phyloP scores from a whole-genome alignment of 306 rosid species.

The Trifolium repens region DNA sequence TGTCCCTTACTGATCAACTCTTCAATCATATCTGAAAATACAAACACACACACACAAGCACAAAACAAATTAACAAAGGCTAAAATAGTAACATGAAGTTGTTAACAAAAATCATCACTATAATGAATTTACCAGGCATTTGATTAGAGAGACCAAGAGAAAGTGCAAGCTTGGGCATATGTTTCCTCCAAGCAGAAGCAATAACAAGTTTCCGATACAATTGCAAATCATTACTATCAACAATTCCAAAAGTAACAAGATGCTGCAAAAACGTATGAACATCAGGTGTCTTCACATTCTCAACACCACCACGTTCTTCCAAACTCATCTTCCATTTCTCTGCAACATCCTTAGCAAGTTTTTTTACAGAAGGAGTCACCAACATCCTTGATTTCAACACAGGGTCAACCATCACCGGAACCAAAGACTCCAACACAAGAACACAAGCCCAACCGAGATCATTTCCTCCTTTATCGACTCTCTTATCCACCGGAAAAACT shows the following conservation, averaged over 20 bases:
- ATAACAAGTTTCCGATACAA: conserved; percentile 89
- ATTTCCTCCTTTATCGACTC: conserved; percentile 63
- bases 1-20: conserved; percentile 96
- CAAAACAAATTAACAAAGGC: background rate
- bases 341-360: conserved; percentile 71
- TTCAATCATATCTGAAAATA: conserved; percentile 80
- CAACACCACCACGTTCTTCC: conserved; percentile 93
- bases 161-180: conserved; percentile 97
- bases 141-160: conserved; percentile 87
- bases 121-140: conserved; percentile 74
- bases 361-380: conserved; percentile 79
- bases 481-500: conserved; percentile 90
- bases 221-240: conserved; percentile 66
- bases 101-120: background rate
- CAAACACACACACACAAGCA: background rate
- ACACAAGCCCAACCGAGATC: conserved; percentile 99
- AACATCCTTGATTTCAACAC: conserved; percentile 77
- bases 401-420: conserved; percentile 85
- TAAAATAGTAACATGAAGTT: background rate
- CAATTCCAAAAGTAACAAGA: conserved; percentile 94
- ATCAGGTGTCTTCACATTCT: conserved; percentile 92
- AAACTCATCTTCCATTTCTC: conserved; percentile 89
- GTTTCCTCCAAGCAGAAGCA: conserved; percentile 97
- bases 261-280: conserved; percentile 96
- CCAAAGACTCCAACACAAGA: conserved; percentile 77